Evolutionary conservation across 2,329 filamentous ascomycete genomes (phyloP).

Genomic region (Aspergillus texensis): DNA sequence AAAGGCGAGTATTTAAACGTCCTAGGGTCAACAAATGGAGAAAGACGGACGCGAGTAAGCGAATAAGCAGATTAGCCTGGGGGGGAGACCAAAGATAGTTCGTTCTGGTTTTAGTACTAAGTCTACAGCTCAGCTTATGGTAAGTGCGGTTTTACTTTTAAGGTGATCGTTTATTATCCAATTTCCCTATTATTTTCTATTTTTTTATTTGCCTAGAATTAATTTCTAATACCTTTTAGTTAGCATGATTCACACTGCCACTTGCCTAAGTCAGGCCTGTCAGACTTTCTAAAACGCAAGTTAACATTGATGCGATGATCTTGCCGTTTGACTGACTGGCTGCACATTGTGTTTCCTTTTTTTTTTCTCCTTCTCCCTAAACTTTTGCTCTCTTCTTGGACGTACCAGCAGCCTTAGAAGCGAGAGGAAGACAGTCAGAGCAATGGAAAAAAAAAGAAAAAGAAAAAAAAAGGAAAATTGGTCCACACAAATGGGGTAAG

Average conservation of each 20-base stretch:
- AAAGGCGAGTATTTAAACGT: constrained; percentile 14
- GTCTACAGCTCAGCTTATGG: constrained; percentile 14
- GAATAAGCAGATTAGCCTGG: constrained; percentile 9
- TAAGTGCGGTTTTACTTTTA: constrained; percentile 10
- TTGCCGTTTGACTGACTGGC: constrained; percentile 1
- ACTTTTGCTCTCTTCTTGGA: not conserved
- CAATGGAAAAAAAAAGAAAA: not conserved
- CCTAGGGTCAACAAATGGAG: constrained; percentile 5
- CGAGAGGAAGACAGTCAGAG: not conserved
- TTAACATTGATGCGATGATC: constrained; percentile 2
- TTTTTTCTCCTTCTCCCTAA: constrained; percentile 2
- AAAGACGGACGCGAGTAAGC: not conserved
- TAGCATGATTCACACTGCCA: constrained; percentile 5
- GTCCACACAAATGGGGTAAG: not conserved
- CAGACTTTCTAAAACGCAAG: constrained; percentile 6
- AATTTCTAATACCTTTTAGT: constrained; percentile 1
- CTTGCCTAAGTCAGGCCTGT: constrained; percentile 4
- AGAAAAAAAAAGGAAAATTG: not conserved
- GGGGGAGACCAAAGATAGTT: constrained; percentile 8
- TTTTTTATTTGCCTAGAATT: constrained; percentile 3
- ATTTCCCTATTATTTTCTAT: not conserved
- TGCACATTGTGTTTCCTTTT: constrained; percentile 1
- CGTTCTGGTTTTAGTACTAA: constrained; percentile 8
- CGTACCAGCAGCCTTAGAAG: not conserved
- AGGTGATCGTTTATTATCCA: constrained; percentile 9